Evolutionary conservation across 2,329 filamentous ascomycete genomes (phyloP), one percentile per base, ranked within the genome.

Genomic region (Botrytis paeoniae): DNA sequence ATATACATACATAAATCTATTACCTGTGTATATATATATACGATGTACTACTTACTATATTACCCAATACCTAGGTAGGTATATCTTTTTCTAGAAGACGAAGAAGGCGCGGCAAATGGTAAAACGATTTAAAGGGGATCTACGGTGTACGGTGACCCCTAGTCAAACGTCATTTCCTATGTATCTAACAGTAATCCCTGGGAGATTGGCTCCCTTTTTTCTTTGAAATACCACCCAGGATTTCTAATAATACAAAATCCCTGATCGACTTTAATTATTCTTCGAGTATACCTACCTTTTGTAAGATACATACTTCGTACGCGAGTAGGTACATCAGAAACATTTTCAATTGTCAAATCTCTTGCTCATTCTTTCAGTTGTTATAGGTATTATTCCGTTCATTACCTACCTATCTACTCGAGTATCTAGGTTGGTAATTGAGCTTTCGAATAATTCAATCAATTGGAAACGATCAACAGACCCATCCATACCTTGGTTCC

Each of bases 331-430:
- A 18, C 51, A 57, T 54, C 1, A 39, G 45, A 66, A 54, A 35
- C 64, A 66, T 51, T 54, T 51, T n/a, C 64, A 54, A 66, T 54
- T 29, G 32, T n/a, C n/a, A 66, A 66, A 66, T 66, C 63, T 66
- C 22, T 51, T 37, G 63, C 25, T 10, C 43, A 66, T 18, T 51
- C 43, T 66, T 51, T 20, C 7, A 51, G 1, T 10, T 16, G 12
- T 18, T 43, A 64, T 43, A 63, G n/a, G 3, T 20, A 10, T 37
- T n/a, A 29, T 32, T 48, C 43, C n/a, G 29, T 66, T 4, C 9
- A 22, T 16, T n/a, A 20, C 43, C 20, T 54, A 16, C 32, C 25
- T 51, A n/a, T 48, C 6, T 54, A 12, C 48, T 54, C 48, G 48
- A 54, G 48, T 16, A 54, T 57, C 51, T 9, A 18, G 51, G n/a